A percentile compares a stretch with the other conserved stretches of the same genome.
Conservation (phyloP, 345 rosid species). For the Populus euphratica region DNA sequence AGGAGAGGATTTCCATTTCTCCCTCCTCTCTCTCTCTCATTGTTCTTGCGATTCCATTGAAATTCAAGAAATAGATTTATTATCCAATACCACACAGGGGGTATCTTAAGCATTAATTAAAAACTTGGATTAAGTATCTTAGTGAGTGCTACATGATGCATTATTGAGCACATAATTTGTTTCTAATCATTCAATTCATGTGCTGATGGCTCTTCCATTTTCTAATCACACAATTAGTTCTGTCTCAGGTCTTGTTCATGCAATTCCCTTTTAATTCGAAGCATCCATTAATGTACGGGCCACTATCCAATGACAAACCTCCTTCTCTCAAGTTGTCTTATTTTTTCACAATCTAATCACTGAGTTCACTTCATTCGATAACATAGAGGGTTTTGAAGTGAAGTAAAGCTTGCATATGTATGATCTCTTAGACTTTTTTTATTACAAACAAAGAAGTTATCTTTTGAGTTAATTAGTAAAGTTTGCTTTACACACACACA, state of each 20-base stretch:
- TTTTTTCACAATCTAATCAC: not conserved
- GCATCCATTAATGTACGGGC: not conserved
- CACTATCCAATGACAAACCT: not conserved
- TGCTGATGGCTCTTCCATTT: conserved; percentile 9
- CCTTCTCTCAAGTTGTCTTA: not conserved
- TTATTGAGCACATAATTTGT: conserved; percentile 4
- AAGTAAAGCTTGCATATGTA: too few species aligned
- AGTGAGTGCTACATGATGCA: conserved; percentile 16
- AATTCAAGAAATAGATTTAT: not conserved
- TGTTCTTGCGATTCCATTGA: not conserved
- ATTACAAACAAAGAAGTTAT: too few species aligned
- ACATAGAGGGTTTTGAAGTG: too few species aligned
- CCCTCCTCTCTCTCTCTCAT: too few species aligned
- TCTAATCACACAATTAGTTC: not conserved
- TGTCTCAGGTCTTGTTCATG: not conserved
- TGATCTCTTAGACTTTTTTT: too few species aligned
- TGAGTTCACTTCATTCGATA: not conserved
- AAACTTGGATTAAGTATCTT: conserved; percentile 5
- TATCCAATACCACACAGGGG: not conserved
- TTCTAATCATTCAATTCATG: conserved; percentile 18
- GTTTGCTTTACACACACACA: too few species aligned
- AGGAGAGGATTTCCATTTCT: too few species aligned
- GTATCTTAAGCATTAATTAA: not conserved
- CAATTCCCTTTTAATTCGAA: not conserved
- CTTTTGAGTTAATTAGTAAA: too few species aligned